Evolutionary conservation across 352 stramenopile species (phyloP), one percentile per base, ranked within the genome.

Genomic region (Thalassiosira ordinaria): DNA sequence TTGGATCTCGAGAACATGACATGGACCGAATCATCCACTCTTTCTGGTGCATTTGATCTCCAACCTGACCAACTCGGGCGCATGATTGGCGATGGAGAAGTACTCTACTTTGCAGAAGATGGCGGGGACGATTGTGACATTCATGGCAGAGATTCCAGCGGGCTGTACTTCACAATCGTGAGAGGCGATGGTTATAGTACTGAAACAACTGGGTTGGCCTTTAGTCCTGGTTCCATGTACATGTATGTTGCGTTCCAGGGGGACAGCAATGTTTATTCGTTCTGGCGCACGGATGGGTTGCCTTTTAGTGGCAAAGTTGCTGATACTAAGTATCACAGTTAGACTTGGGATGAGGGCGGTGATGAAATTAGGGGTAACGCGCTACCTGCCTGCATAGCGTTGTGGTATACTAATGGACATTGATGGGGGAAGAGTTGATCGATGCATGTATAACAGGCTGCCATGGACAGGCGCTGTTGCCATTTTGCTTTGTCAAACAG

Each of bases 1-100:
- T 67, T 89, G 16, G 68, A 89, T 62, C 61, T 89, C 41, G 81
- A 82, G n/a, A 33, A 52, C 13, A 49, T 4, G 31, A 82, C 55
- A 0, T 87, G 75, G 44, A n/a, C 53, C 9, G 64, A 55, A 18
- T 20, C 72, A 24, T 75, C 69, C 2, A 89, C 78, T 9, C 47
- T 68, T n/a, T 69, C 69, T 33, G 73, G 78, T 33, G 27, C 69
- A 16, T 89, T 87, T 53, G 61, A 80, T 77, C 39, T 64, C 9
- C 16, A 59, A 14, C 70, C 78, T 11, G 78, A 89, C 64, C 78
- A 87, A 55, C 37, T 88, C 35, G 35, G 18, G 16, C 35, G 62
- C 13, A 59, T 80, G 13, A 11, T 84, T 35, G 52, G 49, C 16
- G 53, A 80, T 18, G 26, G 26, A 22, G 33, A 57, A 35, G 47